These are phyloP conservation scores for Cardamine resedifolia DNA, from an alignment of 345 rosid genomes.

Conservation along the genomic window DNA sequence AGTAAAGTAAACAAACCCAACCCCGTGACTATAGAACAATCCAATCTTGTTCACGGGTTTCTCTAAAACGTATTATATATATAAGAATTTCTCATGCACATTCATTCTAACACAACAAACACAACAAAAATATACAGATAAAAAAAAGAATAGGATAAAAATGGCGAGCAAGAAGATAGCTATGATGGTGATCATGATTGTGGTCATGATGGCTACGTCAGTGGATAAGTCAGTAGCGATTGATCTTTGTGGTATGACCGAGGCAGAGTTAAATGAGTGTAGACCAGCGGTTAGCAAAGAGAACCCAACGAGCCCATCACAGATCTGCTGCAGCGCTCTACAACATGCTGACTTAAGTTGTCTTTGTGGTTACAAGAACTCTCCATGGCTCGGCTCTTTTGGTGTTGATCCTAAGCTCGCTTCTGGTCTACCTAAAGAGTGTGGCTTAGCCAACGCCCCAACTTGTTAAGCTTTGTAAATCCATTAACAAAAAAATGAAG, in stretches of 20 bases:
- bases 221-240: conserved; percentile 33
- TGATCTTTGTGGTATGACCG: conserved; percentile 49
- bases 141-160: background rate
- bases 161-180: conserved; percentile 23
- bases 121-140: background rate
- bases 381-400: conserved; percentile 48
- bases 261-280: conserved; percentile 54
- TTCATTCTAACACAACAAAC: conserved; percentile 19
- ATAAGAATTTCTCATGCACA: background rate
- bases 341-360: conserved; percentile 53
- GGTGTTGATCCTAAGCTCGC: conserved; percentile 77
- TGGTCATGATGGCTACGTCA: background rate
- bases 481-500: no score
- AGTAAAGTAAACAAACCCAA: background rate
- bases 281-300: conserved; percentile 60
- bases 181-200: background rate
- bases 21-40: conserved; percentile 20
- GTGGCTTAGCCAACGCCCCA: conserved; percentile 14
- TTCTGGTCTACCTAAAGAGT: conserved; percentile 44
- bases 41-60: conserved; percentile 22
- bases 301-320: conserved; percentile 49
- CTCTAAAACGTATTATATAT: background rate
- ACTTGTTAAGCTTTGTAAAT: conserved; percentile 15
- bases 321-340: conserved; percentile 55
- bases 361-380: conserved; percentile 62